A percentile compares a stretch with the other conserved stretches of the same genome.
Evolutionary conservation across 129 eudicot genomes (phyloP).

Genomic region (Artemisia annua): DNA sequence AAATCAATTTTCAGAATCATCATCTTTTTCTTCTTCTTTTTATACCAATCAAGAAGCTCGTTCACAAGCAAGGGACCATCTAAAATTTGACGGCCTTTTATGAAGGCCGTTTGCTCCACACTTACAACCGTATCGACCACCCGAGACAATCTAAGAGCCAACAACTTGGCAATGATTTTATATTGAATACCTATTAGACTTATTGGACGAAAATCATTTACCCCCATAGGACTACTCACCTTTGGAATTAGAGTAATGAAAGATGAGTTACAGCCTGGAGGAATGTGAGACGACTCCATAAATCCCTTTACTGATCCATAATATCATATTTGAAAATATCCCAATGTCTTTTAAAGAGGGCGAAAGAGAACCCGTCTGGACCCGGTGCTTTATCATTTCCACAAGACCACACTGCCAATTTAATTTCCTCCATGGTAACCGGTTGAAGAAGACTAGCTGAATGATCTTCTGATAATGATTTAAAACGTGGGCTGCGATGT

Average conservation of each 20-base stretch:
- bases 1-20: not conserved
- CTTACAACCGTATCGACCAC: not conserved
- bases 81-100: not conserved
- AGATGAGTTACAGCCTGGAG: not conserved
- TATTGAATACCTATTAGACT: not conserved
- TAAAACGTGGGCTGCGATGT: not conserved
- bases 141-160: not conserved
- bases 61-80: not conserved
- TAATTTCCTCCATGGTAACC: too few relatives aligned
- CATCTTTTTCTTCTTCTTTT: not conserved
- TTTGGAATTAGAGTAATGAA: not conserved
- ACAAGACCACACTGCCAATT: too few relatives aligned
- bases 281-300: not conserved
- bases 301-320: not conserved
- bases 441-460: not conserved
- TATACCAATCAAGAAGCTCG: not conserved
- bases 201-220: not conserved
- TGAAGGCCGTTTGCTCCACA: not conserved
- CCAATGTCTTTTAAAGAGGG: too few relatives aligned
- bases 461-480: not conserved
- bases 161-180: too few relatives aligned
- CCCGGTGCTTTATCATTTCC: too few relatives aligned
- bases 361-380: too few relatives aligned
- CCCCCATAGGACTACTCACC: not conserved
- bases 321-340: too few relatives aligned